Evolutionary conservation across 73 alveolate species (phyloP).

Genomic region (Symbiodinium pilosum): DNA sequence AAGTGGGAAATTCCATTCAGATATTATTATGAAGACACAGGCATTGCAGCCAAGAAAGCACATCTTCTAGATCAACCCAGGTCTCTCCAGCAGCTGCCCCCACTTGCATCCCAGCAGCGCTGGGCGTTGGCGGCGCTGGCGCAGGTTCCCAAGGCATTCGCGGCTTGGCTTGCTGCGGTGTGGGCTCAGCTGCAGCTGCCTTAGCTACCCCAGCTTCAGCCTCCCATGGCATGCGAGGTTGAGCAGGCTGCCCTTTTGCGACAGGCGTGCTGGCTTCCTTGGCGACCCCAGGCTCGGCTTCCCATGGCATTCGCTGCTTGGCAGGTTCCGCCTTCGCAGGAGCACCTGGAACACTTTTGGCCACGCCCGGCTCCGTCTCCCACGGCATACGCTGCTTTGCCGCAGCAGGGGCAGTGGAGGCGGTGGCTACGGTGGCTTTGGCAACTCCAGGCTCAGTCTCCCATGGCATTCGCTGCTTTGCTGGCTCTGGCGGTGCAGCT

Average conservation of each 20-base stretch:
- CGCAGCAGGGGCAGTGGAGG: not conserved
- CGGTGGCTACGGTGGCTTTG: not conserved
- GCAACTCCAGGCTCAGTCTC: constrained; percentile 20
- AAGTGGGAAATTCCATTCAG: no score
- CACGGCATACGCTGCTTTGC: not conserved
- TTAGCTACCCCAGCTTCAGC: constrained; percentile 30
- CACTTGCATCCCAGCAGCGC: no score
- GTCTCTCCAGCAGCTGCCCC: no score
- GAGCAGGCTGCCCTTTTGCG: constrained; percentile 2
- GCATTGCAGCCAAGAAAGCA: no score
- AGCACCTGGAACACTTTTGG: not conserved
- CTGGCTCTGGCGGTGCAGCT: not conserved
- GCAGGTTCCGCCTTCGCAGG: constrained; percentile 1
- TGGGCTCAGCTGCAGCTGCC: constrained; percentile 13
- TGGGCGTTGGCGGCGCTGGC: not conserved
- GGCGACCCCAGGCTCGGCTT: not conserved
- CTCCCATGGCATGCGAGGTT: constrained; percentile 36
- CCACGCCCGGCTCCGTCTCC: not conserved
- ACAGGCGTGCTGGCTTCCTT: no score
- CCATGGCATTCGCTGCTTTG: constrained; percentile 11
- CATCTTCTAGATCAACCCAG: no score
- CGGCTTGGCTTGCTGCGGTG: constrained; percentile 15
- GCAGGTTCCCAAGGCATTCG: constrained; percentile 29
- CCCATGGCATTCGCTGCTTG: constrained; percentile 44
- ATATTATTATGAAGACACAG: no score